Conservation (phyloP, 179 eudicot species). For the Drosera spatulata region DNA sequence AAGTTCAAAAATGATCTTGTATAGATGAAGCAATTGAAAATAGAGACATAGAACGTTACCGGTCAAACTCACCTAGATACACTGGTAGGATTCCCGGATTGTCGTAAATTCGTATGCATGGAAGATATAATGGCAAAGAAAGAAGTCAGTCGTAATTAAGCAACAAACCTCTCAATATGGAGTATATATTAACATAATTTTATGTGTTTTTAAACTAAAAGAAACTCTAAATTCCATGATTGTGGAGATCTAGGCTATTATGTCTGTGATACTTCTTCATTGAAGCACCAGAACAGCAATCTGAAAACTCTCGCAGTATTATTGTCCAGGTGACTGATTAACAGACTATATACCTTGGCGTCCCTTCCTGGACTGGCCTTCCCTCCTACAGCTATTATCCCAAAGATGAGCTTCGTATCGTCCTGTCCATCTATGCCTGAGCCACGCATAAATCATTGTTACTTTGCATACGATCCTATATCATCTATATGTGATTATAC, state of each 20-base stretch:
- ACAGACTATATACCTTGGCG: conserved; percentile 60
- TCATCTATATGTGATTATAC: conserved; percentile 73
- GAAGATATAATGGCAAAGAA: not conserved
- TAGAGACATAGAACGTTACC: not conserved
- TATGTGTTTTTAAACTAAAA: too few species aligned
- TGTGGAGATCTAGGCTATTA: too few species aligned
- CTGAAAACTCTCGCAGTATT: too few species aligned
- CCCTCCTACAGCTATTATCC: conserved; percentile 98
- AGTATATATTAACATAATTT: too few species aligned
- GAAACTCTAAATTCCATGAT: too few species aligned
- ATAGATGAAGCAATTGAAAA: not conserved
- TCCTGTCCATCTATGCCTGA: conserved; percentile 32
- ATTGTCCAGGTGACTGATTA: too few species aligned
- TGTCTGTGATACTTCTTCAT: too few species aligned
- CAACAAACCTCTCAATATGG: too few species aligned
- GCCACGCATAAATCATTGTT: conserved; percentile 10
- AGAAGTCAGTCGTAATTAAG: not conserved
- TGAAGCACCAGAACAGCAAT: too few species aligned
- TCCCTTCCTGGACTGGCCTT: conserved; percentile 97
- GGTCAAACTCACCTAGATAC: not conserved
- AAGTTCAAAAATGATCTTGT: too few species aligned
- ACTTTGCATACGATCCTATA: conserved; percentile 89
- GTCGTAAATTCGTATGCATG: too few species aligned
- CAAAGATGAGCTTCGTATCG: conserved; percentile 4
- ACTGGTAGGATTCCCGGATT: not conserved